Evolutionary conservation across 768 basidiomycete genomes (phyloP), one percentile per base, ranked within the genome.

Genomic region (Mycena epipterygia): DNA sequence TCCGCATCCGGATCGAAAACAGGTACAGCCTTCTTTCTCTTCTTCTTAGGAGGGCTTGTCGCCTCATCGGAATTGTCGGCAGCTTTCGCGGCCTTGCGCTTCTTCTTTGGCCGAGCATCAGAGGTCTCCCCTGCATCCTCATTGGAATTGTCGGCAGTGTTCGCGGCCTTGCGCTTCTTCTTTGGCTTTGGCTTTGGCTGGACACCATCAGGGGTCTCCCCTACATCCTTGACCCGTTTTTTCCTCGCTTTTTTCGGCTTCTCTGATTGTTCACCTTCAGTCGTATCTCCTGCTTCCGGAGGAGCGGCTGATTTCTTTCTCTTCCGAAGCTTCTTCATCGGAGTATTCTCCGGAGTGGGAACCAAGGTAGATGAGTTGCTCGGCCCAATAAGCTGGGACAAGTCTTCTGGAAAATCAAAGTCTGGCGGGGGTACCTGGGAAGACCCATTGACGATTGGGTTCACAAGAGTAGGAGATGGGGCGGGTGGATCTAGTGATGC

Each of bases 1-100:
- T 89, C 88, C 0, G 88, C 89, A 60, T 86, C 83, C 29, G 86
- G 82, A 76, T 91, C 89, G 69, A 88, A 91, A 0, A 83, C 85
- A 19, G 90, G 89, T 9, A 87, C 81, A 3, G 87, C 86, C 41
- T 69, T 73, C 42, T 59, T 69, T 55, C 64, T 62, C 42, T 56
- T 65, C 53, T 67, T 70, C 35, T 25, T 32, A 29, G 60, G 64
- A 42, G 37, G 32, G 8, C 35, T 29, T 5, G 60, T 25, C 12
- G 66, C 68, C 46, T 60, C 64, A n/a, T 51, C 59, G 29, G 11
- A 35, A 23, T 27, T 29, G 23, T 67, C 66, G 21, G 48, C 67
- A 6, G 19, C 27, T 21, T 49, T 56, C 6, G 44, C 46, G 3
- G 64, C 52, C 64, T 65, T 65, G 27, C 59, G 57, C 33, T 66